Conservation (phyloP, 2,329 filamentous ascomycete species). For the Claviceps humidiphila region DNA sequence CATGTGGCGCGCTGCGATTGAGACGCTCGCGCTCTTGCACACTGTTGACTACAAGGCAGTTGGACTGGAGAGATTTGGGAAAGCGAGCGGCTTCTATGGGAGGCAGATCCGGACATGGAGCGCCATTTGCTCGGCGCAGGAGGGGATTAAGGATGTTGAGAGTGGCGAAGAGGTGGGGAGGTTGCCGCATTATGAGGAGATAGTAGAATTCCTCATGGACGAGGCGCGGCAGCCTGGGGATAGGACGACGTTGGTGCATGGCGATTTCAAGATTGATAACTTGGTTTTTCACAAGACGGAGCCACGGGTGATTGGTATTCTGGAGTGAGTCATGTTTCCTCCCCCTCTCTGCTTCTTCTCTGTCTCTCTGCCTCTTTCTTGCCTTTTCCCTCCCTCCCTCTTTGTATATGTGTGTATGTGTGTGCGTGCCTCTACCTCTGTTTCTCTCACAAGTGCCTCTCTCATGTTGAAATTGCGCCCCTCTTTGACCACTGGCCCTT, state of each 20-base stretch:
- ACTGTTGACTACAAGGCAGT: slow-evolving; percentile 52
- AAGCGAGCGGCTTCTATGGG: slow-evolving; percentile 63
- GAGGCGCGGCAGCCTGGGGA: slow-evolving; percentile 60
- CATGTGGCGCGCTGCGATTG: slow-evolving; percentile 78
- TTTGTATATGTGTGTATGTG: background rate
- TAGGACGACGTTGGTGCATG: slow-evolving; percentile 69
- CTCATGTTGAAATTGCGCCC: too few species aligned
- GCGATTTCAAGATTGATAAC: slow-evolving; percentile 94
- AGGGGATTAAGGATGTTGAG: slow-evolving; percentile 61
- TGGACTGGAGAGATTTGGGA: slow-evolving; percentile 62
- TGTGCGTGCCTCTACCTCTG: too few species aligned
- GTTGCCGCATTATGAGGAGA: slow-evolving; percentile 71
- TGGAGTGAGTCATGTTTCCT: slow-evolving; percentile 47
- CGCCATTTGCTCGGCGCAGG: slow-evolving; percentile 67
- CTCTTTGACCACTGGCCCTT: too few species aligned
- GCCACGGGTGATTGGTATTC: slow-evolving; percentile 75
- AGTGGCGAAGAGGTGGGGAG: slow-evolving; percentile 63
- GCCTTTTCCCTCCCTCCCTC: background rate
- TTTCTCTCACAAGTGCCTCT: too few species aligned
- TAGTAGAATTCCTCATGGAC: slow-evolving; percentile 66
- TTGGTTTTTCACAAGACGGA: slow-evolving; percentile 82
- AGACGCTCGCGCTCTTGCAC: slow-evolving; percentile 77
- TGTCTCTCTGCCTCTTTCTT: background rate
- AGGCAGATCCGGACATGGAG: slow-evolving; percentile 76
- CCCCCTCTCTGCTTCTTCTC: background rate